Percentiles rank a stretch among this genome's conserved stretches.
phyloP scores from a whole-genome alignment of 1,284 basidiomycete species.

The Leucocoprinus gongylophorus region DNA sequence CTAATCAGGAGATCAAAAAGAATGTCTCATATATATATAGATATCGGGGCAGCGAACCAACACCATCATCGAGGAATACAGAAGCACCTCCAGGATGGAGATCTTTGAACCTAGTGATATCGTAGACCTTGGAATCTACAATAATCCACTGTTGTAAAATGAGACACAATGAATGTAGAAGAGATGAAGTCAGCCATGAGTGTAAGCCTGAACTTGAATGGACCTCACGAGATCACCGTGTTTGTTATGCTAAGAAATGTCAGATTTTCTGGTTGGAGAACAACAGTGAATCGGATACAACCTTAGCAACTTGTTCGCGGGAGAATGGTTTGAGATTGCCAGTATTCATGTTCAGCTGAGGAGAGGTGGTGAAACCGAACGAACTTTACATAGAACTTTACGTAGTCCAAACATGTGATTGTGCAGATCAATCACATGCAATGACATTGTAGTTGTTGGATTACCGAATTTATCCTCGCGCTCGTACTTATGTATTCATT shows the following conservation, averaged over 20 bases:
- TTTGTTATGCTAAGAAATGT: conserved; percentile 54
- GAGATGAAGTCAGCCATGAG: not conserved
- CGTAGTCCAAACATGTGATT: conserved; percentile 14
- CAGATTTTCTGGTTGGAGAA: not conserved
- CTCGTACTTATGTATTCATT: no score
- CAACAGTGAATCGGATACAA: conserved; percentile 14
- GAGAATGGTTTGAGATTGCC: conserved; percentile 42
- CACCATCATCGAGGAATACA: conserved; percentile 65
- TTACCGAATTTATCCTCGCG: no score
- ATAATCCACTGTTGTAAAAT: conserved; percentile 63
- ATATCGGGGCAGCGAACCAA: conserved; percentile 49
- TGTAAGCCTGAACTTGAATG: not conserved
- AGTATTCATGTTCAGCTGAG: conserved; percentile 30
- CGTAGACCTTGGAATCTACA: conserved; percentile 80
- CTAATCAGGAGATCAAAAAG: conserved; percentile 36
- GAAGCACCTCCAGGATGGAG: conserved; percentile 78
- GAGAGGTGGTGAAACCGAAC: not conserved
- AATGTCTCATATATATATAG: not conserved
- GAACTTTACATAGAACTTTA: not conserved
- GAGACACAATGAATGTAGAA: not conserved
- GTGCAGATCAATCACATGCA: conserved; percentile 4
- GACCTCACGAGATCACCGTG: conserved; percentile 47
- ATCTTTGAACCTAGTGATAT: conserved; percentile 68
- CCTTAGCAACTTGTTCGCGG: conserved; percentile 50
- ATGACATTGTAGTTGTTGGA: no score